These are phyloP conservation scores for Ilyonectria robusta DNA, from an alignment of 2,329 filamentous ascomycete species.

Conservation along the genomic window DNA sequence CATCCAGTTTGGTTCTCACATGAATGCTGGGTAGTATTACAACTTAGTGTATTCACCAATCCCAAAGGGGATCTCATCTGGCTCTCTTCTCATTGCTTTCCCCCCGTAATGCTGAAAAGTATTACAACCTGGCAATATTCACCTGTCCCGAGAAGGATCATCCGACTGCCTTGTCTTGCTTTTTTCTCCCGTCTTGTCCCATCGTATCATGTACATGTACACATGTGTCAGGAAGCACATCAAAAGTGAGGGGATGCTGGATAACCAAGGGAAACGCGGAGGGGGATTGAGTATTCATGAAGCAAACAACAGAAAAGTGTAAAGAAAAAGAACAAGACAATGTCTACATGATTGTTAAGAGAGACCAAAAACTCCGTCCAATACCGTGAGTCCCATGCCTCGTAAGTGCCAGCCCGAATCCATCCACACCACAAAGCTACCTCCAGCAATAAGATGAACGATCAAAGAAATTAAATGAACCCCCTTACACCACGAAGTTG, in stretches of 20 bases:
- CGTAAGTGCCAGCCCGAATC: constrained; percentile 37
- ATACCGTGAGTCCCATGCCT: constrained; percentile 39
- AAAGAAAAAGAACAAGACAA: constrained; percentile 31
- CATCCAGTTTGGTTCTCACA: background rate
- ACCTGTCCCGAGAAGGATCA: constrained; percentile 2
- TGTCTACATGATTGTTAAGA: constrained; percentile 47
- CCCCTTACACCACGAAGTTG: constrained; percentile 35
- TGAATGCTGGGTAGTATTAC: background rate
- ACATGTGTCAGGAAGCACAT: constrained; percentile 37
- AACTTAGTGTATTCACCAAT: constrained; percentile 1
- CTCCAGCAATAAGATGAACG: constrained; percentile 18
- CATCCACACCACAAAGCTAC: constrained; percentile 29
- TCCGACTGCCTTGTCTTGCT: constrained; percentile 4
- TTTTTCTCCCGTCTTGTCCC: constrained; percentile 4
- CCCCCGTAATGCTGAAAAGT: background rate
- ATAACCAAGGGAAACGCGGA: constrained; percentile 29
- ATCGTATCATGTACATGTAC: constrained; percentile 28
- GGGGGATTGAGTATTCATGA: constrained; percentile 40
- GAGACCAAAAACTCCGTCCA: constrained; percentile 46
- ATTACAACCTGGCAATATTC: constrained; percentile 5
- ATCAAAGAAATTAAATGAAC: constrained; percentile 25
- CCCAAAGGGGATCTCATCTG: background rate
- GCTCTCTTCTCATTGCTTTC: background rate
- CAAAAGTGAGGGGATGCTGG: constrained; percentile 29
- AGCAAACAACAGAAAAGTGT: constrained; percentile 31